Evolutionary conservation across 352 stramenopile genomes (phyloP), one percentile per base, ranked within the genome.

Genomic region (Globisporangium radiosum): DNA sequence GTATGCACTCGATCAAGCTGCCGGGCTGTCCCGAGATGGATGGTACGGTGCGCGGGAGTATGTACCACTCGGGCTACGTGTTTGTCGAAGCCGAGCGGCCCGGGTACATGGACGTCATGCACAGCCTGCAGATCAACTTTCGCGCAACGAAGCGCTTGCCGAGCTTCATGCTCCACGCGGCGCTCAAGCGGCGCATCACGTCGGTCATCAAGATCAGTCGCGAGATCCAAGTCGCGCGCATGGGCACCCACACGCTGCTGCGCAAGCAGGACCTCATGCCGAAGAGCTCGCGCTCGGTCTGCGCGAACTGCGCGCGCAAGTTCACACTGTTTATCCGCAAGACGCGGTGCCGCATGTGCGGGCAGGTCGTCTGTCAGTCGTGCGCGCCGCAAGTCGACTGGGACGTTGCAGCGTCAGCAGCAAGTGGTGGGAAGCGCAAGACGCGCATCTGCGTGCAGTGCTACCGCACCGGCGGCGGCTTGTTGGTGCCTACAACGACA

Each of bases 101-200:
- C 5, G 84, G 84, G 19, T 89, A 84, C 66, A 81, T 93, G 73
- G 81, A 93, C 64, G 81, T 93, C n/a, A 88, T 90, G 76, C 81
- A 93, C 62, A 87, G 73, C 59, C 62, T 93, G 13, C 84, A 91
- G 68, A 85, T 93, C 63, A 93, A 93, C 62, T 93, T 93, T 60
- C 89, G 90, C 56, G 85, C 78, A 60, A 81, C 75, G 10, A 84
- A 66, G 50, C 71, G 76, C 10, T 49, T 91, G 45, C 81, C 81
- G 40, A 67, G 80, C 43, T 88, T 89, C 49, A 57, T 91, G 58
- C 66, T 89, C 8, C 87, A 89, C 54, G 68, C 70, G 8, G 74
- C 77, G 19, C 68, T 91, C 13, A 87, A 87, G 60, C 68, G 73
- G 1, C 76, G 81, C 7, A 85, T 91, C 52, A 64, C 78, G 19